Conservation (phyloP, 495 filamentous ascomycete species). For the Aspergillus cristatus region DNA sequence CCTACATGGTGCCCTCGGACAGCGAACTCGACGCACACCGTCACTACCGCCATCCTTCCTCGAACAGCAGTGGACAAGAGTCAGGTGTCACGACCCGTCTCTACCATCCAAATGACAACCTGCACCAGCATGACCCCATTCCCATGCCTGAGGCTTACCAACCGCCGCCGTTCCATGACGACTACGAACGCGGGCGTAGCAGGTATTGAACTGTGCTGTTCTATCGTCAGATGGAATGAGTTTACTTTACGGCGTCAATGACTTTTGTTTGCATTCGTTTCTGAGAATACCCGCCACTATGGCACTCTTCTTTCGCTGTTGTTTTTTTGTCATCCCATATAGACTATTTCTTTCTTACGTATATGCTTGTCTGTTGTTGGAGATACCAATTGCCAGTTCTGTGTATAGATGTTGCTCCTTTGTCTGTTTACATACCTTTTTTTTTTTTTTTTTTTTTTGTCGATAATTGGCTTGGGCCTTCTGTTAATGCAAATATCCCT, state of each 20-base stretch:
- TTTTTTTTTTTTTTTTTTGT: slow-evolving; percentile 4
- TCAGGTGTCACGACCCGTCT: background rate
- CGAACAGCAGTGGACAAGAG: background rate
- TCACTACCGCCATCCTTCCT: slow-evolving; percentile 1
- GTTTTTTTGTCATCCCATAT: background rate
- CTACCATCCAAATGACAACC: slow-evolving; percentile 5
- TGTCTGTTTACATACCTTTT: slow-evolving; percentile 13
- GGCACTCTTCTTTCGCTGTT: background rate
- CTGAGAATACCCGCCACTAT: background rate
- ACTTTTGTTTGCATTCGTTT: background rate
- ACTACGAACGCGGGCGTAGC: slow-evolving; percentile 7
- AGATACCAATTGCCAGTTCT: slow-evolving; percentile 4
- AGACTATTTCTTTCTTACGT: slow-evolving; percentile 5
- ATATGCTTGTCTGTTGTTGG: background rate
- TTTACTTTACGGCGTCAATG: background rate
- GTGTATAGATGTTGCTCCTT: slow-evolving; percentile 3
- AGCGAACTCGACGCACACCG: slow-evolving; percentile 2
- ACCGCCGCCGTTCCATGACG: slow-evolving; percentile 22
- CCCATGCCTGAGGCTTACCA: slow-evolving; percentile 28
- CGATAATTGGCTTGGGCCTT: slow-evolving; percentile 3
- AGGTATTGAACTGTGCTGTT: background rate
- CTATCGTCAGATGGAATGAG: background rate
- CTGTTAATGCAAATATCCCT: no score
- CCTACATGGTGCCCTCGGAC: slow-evolving; percentile 6
- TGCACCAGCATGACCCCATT: slow-evolving; percentile 26